Evolutionary conservation across 2,329 filamentous ascomycete species (phyloP), one percentile per base, ranked within the genome.

Genomic region (Cordyceps farinosa): DNA sequence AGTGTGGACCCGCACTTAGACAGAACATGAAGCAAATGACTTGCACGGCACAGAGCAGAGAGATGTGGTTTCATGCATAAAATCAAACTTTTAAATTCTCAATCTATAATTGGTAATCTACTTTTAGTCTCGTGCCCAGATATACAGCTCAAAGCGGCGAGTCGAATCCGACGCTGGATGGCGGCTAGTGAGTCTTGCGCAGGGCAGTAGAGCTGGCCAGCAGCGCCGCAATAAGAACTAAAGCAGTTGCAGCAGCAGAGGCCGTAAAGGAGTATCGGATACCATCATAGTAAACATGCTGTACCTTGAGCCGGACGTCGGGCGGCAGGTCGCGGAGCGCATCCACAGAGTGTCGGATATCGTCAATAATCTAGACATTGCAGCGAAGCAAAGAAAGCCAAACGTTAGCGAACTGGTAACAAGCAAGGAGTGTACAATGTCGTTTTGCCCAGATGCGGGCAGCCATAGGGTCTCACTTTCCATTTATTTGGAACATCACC

Each of bases 281-380:
- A 0, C 84, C 85, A 15, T 83, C 78, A 60, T 87, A 87, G 67
- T 88, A 88, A 0, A 87, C 84, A 15, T 82, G 70, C 3, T 84
- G 78, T 2, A 82, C 85, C 32, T 79, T 78, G 29, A 83, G 77
- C 67, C 87, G 84, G 22, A 86, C 71, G 10, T 87, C 83, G 0
- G 80, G 79, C 1, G 84, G 84, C 0, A 88, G 76, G 10, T 78
- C 72, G n/a, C 77, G 76, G 13, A 88, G 78, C 2, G 80, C 80
- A 2, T 82, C 79, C 3, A 87, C 81, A 0, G 85, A 87, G 67
- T 88, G 87, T 11, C 85, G 78, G 61, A 89, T 86, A 61, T 84
- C 79, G 34, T 87, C 80, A 53, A 89, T 84, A 40, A 88, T 73
- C 85, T 88, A 10, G 34, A 27, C 42, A 55, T 30, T 64, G 52